A percentile compares a stretch with the other conserved stretches of the same genome.
Conservation (phyloP, 257 asterid species). For the Ehretia macrophylla region DNA sequence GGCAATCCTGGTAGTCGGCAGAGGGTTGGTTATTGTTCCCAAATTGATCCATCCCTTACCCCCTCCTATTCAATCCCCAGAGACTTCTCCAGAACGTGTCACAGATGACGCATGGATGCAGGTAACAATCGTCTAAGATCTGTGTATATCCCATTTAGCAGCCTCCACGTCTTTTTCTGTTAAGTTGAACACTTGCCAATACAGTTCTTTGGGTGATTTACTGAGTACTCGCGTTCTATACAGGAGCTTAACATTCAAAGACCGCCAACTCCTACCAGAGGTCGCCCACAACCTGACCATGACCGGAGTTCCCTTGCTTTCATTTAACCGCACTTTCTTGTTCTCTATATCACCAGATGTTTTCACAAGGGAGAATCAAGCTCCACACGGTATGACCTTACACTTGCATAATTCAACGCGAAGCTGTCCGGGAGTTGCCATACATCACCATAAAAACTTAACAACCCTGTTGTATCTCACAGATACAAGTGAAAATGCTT, state of each 20-base stretch:
- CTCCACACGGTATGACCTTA: neutral
- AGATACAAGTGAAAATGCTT: neutral
- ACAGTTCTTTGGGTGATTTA: neutral
- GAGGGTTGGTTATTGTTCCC: slow-evolving; percentile 90
- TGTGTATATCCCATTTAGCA: neutral
- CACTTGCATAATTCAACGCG: neutral
- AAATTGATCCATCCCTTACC: slow-evolving; percentile 97
- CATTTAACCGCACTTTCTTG: slow-evolving; percentile 34
- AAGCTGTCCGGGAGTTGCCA: neutral
- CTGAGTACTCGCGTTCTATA: slow-evolving; percentile 7
- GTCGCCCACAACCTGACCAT: slow-evolving; percentile 90
- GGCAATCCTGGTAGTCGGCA: slow-evolving; percentile 90
- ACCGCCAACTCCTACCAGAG: slow-evolving; percentile 97
- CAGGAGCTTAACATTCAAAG: slow-evolving; percentile 98
- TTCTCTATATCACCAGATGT: neutral
- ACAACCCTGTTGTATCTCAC: neutral
- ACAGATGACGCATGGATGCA: slow-evolving; percentile 94
- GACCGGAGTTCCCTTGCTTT: slow-evolving; percentile 91
- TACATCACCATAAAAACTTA: neutral
- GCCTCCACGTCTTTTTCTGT: neutral
- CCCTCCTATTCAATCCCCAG: slow-evolving; percentile 94
- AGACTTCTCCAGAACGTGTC: slow-evolving; percentile 90
- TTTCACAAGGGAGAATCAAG: neutral
- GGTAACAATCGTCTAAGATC: slow-evolving; percentile 33
- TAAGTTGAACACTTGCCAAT: neutral